phyloP scores from a whole-genome alignment of 1,284 basidiomycete species.

The Melampsora larici-populina region DNA sequence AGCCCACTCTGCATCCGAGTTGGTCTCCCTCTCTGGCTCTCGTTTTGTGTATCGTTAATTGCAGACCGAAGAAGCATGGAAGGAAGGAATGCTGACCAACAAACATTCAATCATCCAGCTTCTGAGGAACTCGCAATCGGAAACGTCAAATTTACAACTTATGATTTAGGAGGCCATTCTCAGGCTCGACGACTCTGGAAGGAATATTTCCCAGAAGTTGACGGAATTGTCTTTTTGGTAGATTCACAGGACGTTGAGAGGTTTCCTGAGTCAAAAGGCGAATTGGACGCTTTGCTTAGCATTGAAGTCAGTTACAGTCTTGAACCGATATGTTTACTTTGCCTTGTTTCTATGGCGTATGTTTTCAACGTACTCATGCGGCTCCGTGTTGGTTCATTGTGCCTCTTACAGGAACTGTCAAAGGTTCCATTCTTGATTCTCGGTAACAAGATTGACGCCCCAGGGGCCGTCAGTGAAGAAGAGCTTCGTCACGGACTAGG shows the following conservation, averaged over 20 bases:
- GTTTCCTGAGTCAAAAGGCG: conserved; percentile 91
- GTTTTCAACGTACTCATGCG: background rate
- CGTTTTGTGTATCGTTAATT: background rate
- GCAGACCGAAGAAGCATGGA: background rate
- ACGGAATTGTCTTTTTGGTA: conserved; percentile 97
- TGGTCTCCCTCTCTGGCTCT: conserved; percentile 52
- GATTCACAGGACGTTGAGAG: conserved; percentile 96
- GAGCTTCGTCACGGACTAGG: conserved; percentile 93
- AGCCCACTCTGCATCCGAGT: conserved; percentile 99
- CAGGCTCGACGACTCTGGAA: conserved; percentile 98
- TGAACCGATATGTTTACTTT: background rate
- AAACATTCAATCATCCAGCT: conserved; percentile 59
- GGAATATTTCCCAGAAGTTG: conserved; percentile 99
- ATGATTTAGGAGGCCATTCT: conserved; percentile 95
- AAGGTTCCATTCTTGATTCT: conserved; percentile 98
- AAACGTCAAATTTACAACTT: conserved; percentile 98
- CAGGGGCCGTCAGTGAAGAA: conserved; percentile 94
- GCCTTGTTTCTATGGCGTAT: background rate
- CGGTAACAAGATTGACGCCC: conserved; percentile 99
- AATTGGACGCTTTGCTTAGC: conserved; percentile 87
- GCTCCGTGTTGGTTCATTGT: background rate
- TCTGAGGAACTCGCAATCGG: conserved; percentile 99
- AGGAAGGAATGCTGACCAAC: background rate
- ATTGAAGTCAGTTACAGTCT: conserved; percentile 64
- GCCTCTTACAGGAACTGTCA: conserved; percentile 62